Evolutionary conservation across 495 filamentous ascomycete species (phyloP).

Genomic region (Neurospora tetraspora): DNA sequence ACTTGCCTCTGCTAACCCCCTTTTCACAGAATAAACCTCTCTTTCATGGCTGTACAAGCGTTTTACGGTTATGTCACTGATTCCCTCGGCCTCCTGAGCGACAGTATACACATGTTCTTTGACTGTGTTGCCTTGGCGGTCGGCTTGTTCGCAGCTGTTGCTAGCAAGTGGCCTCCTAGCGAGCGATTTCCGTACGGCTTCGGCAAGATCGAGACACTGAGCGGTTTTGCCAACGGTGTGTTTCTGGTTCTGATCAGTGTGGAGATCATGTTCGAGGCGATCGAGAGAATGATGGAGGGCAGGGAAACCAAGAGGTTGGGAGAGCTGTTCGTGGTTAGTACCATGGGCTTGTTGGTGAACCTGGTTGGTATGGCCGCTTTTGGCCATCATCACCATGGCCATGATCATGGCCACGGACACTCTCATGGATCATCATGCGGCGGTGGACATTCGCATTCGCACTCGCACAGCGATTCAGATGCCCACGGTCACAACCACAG

Average conservation of each 20-base stretch:
- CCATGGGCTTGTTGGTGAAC: conserved; percentile 78
- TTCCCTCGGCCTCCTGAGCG: conserved; percentile 85
- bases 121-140: conserved; percentile 90
- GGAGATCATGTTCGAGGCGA: conserved; percentile 92
- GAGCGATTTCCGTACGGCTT: conserved; percentile 86
- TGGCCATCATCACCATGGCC: conserved; percentile 59
- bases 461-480: conserved; percentile 48
- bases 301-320: conserved; percentile 71
- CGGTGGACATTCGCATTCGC: conserved; percentile 39
- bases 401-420: conserved; percentile 48
- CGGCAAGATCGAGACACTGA: conserved; percentile 92
- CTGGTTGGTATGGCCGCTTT: conserved; percentile 86
- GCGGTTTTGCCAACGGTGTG: conserved; percentile 93
- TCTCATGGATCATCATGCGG: conserved; percentile 16
- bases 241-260: conserved; percentile 94
- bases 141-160: conserved; percentile 88
- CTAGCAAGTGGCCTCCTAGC: conserved; percentile 93
- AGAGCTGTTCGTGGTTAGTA: conserved; percentile 81
- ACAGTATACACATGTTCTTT: conserved; percentile 99
- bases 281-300: conserved; percentile 74
- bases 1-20: conserved; percentile 10
- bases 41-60: conserved; percentile 90
- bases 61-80: conserved; percentile 89
- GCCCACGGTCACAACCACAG: conserved; percentile 26
- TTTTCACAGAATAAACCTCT: conserved; percentile 67